These are phyloP conservation scores for Ogataea methylovora DNA, from an alignment of 805 yeast species.

Conservation along the genomic window DNA sequence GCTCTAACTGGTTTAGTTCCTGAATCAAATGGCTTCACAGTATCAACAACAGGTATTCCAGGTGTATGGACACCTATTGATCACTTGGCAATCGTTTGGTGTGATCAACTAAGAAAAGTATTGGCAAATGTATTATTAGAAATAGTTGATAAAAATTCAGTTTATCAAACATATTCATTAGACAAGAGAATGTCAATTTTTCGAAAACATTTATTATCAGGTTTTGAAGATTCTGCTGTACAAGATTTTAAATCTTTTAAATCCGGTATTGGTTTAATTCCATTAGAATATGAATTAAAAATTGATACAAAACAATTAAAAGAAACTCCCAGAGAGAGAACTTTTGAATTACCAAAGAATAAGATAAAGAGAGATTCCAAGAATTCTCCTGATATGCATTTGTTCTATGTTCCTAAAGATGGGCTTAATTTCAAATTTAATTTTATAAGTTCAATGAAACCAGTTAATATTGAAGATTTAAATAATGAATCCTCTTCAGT, in stretches of 20 bases:
- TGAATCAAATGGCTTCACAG: conserved; percentile 68
- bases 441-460: conserved; percentile 23
- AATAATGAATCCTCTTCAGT: conserved; percentile 17
- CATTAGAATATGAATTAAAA: conserved; percentile 17
- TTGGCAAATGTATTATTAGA: conserved; percentile 54
- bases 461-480: conserved; percentile 16
- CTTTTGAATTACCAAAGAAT: conserved; percentile 19
- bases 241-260: conserved; percentile 19
- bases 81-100: conserved; percentile 95
- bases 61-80: conserved; percentile 91
- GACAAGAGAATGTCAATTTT: conserved; percentile 52
- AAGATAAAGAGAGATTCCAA: conserved; percentile 8
- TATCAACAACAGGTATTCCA: conserved; percentile 80
- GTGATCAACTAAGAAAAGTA: conserved; percentile 71
- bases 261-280: conserved; percentile 10
- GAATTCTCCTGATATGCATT: conserved; percentile 24
- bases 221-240: conserved; percentile 40
- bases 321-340: conserved; percentile 22
- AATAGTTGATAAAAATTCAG: conserved; percentile 41
- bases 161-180: conserved; percentile 45
- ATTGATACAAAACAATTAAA: conserved; percentile 25
- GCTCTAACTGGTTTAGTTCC: conserved; percentile 68
- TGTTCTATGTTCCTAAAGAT: conserved; percentile 26
- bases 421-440: conserved; percentile 20
- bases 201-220: conserved; percentile 38